Evolutionary conservation across 1,284 basidiomycete genomes (phyloP), one percentile per base, ranked within the genome.

Genomic region (Boletus sp.): DNA sequence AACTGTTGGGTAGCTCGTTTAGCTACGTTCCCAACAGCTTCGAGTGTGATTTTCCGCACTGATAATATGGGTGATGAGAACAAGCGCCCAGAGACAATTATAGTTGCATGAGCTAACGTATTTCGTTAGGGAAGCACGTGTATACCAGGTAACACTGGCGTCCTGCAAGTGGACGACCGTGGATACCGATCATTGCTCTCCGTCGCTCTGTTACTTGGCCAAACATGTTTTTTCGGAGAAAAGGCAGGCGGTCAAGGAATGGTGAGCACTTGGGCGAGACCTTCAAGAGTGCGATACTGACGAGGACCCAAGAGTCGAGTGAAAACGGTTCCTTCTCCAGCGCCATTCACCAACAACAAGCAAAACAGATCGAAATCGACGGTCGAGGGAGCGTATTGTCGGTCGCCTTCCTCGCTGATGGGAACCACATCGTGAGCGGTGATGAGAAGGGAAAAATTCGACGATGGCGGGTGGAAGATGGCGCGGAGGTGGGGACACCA

Each of bases 391-490:
- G 2, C 16, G 27, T 29, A 12, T 2, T 7, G 1, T 46, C 45
- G 2, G 18, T 46, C 3, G 45, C 27, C 3, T 46, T 46, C 27
- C 45, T 46, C 27, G 11, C 13, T 8, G 27, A 31, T 18, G 24
- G 45, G 45, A 46, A 41, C 13, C 51, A 37, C 20, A 5, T 61
- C 9, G 24, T 58, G 24, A 20, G 58, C 16, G 43, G 57, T n/a
- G 31, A 37, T 2, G 5, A 16, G 12, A 50, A 46, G 31, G 58
- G 58, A 6, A 61, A 46, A 31, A 61, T 58, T 42, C 51, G 51
- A n/a, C 8, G 50, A 4, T 58, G 57, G 50, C 58, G 36, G n/a
- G 50, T 55, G 7, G 36, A 55, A 4, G 57, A 60, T 18, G 57
- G 57, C 5, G n/a, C 0, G 42, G 42, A 55, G 29, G 33, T 58